A percentile compares a stretch with the other conserved stretches of the same genome.
phyloP scores from a whole-genome alignment of 129 eudicot genomes.

The Pseudognaphalium luteoalbum region DNA sequence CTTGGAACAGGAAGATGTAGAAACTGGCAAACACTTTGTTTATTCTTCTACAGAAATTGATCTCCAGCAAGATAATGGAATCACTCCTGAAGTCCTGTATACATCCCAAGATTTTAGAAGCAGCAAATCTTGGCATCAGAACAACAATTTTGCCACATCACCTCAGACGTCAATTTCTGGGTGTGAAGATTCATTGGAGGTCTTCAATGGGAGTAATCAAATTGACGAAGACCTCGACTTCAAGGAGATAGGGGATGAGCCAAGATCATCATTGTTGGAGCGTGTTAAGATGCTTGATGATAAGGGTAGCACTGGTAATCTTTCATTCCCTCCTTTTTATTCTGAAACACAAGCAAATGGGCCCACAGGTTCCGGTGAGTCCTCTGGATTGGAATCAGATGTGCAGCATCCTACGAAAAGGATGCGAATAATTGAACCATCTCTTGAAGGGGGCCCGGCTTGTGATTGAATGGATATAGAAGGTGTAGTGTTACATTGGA shows the following conservation, averaged over 20 bases:
- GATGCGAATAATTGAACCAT: slow-evolving; percentile 34
- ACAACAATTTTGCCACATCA: slow-evolving; percentile 22
- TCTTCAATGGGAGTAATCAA: slow-evolving; percentile 16
- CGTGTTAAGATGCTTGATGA: slow-evolving; percentile 23
- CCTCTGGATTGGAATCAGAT: slow-evolving; percentile 30
- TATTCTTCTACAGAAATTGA: slow-evolving; percentile 35
- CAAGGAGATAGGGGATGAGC: slow-evolving; percentile 31
- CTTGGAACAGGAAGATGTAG: slow-evolving; percentile 48
- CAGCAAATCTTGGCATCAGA: slow-evolving; percentile 33
- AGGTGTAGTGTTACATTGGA: neutral
- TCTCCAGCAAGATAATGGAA: slow-evolving; percentile 36
- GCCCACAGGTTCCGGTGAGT: slow-evolving; percentile 8
- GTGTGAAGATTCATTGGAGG: slow-evolving; percentile 37
- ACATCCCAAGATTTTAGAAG: slow-evolving; percentile 33
- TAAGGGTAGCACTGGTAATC: slow-evolving; percentile 16
- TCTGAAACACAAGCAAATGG: slow-evolving; percentile 25
- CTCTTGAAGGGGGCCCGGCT: slow-evolving; percentile 33
- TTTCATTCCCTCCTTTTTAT: neutral
- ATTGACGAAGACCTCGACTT: slow-evolving; percentile 10
- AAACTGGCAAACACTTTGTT: slow-evolving; percentile 37
- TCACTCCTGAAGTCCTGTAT: slow-evolving; percentile 33
- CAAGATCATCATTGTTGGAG: slow-evolving; percentile 21
- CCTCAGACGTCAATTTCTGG: slow-evolving; percentile 34
- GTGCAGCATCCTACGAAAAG: slow-evolving; percentile 41
- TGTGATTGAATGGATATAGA: slow-evolving; percentile 18